Base-by-base conservation (phyloP, 2,329 filamentous ascomycete genomes). In the Apiospora pterosperma region DNA sequence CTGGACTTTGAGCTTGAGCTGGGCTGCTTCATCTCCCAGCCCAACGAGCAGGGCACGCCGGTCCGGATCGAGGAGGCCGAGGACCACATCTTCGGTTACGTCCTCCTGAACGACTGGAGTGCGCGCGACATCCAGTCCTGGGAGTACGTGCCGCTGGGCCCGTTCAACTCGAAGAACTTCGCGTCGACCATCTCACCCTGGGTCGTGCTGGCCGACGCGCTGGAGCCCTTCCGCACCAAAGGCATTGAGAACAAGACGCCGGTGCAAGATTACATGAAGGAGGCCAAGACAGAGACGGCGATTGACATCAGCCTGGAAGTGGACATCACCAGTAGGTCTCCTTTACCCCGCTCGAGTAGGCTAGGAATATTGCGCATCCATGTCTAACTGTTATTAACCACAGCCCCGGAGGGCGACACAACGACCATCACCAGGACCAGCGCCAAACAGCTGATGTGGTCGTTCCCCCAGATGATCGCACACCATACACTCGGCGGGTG, bases 81-180 rank as follows among this genome's bases (percentile, higher is more conserved):
- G 62, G 85, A 92, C 21, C 83, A 88, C 71, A 83, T 96, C 34
- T 96, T 96, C 72, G 92, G 92, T 16, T 83, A 92, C 31, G 92
- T 96, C 0, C 78, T 96, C 64, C 85, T 96, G 82, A 96, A 96
- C 70, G 92, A 96, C 77, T 96, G 92, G 92, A 92, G 89, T 63
- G 92, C 92, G 5, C 82, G 92, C 67, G 92, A 96, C 70, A 89
- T 96, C 61, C 92, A 96, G 74, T 85, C 85, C 0, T 96, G 91
- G 91, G 92, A 96, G 76, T 94, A 94, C 69, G 84, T 94, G 10
- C 92, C 92, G 0, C 79, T 95, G 8, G 92, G 92, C 0, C 92
- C 92, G 0, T 95, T 96, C 79, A 93, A 92, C 67, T 84, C 88
- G 28, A 96, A 96, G 84, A 95, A 94, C 76, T 95, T 96, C 72